A percentile compares a stretch with the other conserved stretches of the same genome.
phyloP scores from a whole-genome alignment of 1,139 yeast species.

The Petasospora fabianii region DNA sequence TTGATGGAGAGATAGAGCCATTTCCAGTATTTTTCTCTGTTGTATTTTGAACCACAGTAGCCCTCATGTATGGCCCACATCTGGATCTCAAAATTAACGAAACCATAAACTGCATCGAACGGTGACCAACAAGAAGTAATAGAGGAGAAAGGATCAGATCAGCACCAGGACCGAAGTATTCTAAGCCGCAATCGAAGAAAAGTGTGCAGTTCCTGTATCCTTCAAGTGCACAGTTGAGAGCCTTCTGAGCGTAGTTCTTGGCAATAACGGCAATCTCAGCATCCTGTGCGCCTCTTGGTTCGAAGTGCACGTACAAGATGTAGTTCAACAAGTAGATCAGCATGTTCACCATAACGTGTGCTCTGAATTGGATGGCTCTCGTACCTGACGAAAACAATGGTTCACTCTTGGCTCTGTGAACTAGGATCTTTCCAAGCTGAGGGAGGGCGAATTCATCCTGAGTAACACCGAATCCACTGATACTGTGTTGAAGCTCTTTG shows the following conservation, averaged over 20 bases:
- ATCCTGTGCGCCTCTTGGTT: constrained; percentile 39
- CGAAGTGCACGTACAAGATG: constrained; percentile 41
- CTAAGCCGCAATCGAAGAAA: constrained; percentile 36
- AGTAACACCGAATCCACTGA: constrained; percentile 29
- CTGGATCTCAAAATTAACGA: constrained; percentile 44
- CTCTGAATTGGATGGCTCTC: constrained; percentile 35
- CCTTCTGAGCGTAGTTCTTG: constrained; percentile 36
- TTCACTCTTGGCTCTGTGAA: constrained; percentile 22
- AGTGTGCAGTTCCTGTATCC: constrained; percentile 37
- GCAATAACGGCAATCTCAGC: constrained; percentile 32
- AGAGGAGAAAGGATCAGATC: constrained; percentile 45
- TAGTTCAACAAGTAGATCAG: constrained; percentile 44
- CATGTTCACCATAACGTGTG: constrained; percentile 42
- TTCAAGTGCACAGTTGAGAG: constrained; percentile 37
- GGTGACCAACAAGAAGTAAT: constrained; percentile 44
- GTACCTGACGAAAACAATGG: constrained; percentile 29
- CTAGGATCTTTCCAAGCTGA: constrained; percentile 32
- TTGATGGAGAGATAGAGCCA: constrained; percentile 11
- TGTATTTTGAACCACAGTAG: constrained; percentile 19
- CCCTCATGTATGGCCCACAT: constrained; percentile 38
- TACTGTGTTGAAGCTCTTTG: constrained; percentile 29
- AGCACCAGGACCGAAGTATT: constrained; percentile 36
- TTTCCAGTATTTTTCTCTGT: constrained; percentile 17
- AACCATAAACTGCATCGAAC: constrained; percentile 50
- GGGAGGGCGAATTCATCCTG: constrained; percentile 33